phyloP scores from a whole-genome alignment of 345 rosid genomes.

The Aquilaria sinensis region DNA sequence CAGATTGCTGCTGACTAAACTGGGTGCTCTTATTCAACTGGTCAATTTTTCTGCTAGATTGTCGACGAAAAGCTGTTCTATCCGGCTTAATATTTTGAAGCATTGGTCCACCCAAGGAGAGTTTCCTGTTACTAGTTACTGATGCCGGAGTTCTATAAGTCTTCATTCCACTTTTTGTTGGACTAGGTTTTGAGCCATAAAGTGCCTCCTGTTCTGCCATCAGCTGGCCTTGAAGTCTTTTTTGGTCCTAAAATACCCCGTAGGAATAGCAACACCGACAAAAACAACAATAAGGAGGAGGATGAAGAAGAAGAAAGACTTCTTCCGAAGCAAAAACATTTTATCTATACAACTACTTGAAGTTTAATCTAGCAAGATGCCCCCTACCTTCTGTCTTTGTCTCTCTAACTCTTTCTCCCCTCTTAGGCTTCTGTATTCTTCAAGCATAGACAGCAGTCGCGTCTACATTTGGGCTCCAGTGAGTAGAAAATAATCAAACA shows the following conservation, averaged over 20 bases:
- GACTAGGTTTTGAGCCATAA: slow-evolving; percentile 64
- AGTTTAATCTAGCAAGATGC: not conserved
- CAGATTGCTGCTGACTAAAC: slow-evolving; percentile 18
- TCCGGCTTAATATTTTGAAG: slow-evolving; percentile 42
- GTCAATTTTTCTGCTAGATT: slow-evolving; percentile 23
- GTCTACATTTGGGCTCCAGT: slow-evolving; percentile 22
- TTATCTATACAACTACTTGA: not conserved
- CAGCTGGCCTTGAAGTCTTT: slow-evolving; percentile 54
- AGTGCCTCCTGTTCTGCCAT: slow-evolving; percentile 55
- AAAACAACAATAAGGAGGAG: too few species aligned
- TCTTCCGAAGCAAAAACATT: not conserved
- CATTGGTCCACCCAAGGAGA: slow-evolving; percentile 61
- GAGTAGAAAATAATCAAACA: not conserved
- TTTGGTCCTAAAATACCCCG: slow-evolving; percentile 40
- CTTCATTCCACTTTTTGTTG: slow-evolving; percentile 48
- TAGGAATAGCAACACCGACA: too few species aligned
- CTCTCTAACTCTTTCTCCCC: slow-evolving; percentile 57
- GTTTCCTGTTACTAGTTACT: slow-evolving; percentile 37
- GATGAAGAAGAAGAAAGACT: not conserved
- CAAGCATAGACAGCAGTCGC: slow-evolving; percentile 53
- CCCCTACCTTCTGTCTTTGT: slow-evolving; percentile 52
- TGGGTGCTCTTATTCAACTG: slow-evolving; percentile 22
- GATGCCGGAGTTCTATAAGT: slow-evolving; percentile 29
- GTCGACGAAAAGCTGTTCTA: slow-evolving; percentile 17
- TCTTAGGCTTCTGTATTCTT: slow-evolving; percentile 41